A percentile compares a stretch with the other conserved stretches of the same genome.
These are phyloP conservation scores for Fusarium sp. DNA, from an alignment of 2,329 filamentous ascomycete genomes.

Conservation along the genomic window DNA sequence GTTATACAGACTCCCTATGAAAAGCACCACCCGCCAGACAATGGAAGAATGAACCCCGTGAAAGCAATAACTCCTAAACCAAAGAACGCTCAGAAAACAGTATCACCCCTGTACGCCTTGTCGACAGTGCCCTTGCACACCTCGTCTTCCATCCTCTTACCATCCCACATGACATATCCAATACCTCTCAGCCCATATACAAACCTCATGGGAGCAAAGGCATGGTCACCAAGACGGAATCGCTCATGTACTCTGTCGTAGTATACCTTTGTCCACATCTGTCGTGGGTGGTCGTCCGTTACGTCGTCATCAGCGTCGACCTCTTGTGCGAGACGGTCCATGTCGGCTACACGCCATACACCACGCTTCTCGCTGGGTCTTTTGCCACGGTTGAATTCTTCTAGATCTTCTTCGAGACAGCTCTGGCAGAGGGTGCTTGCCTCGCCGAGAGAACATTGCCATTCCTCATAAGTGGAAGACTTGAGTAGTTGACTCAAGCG, in stretches of 20 bases:
- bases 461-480: slow-evolving; percentile 31
- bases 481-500: slow-evolving; percentile 25
- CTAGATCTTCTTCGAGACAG: slow-evolving; percentile 30
- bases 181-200: slow-evolving; percentile 30
- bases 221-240: slow-evolving; percentile 30
- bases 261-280: slow-evolving; percentile 33
- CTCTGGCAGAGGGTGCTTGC: slow-evolving; percentile 14
- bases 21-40: background rate
- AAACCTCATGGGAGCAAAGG: slow-evolving; percentile 34
- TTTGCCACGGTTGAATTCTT: slow-evolving; percentile 23
- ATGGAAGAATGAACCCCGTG: background rate
- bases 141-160: slow-evolving; percentile 31
- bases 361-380: slow-evolving; percentile 1
- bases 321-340: slow-evolving; percentile 30
- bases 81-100: slow-evolving; percentile 17
- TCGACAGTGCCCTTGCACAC: slow-evolving; percentile 26
- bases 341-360: slow-evolving; percentile 29
- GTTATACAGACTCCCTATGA: background rate
- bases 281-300: slow-evolving; percentile 28
- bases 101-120: slow-evolving; percentile 34
- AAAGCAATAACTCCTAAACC: background rate
- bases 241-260: slow-evolving; percentile 28
- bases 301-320: slow-evolving; percentile 28
- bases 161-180: slow-evolving; percentile 41
- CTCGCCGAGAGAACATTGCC: slow-evolving; percentile 25